A percentile compares a stretch with the other conserved stretches of the same genome.
Conservation (phyloP, 1,284 basidiomycete genomes). For the Coniophora puteana region DNA sequence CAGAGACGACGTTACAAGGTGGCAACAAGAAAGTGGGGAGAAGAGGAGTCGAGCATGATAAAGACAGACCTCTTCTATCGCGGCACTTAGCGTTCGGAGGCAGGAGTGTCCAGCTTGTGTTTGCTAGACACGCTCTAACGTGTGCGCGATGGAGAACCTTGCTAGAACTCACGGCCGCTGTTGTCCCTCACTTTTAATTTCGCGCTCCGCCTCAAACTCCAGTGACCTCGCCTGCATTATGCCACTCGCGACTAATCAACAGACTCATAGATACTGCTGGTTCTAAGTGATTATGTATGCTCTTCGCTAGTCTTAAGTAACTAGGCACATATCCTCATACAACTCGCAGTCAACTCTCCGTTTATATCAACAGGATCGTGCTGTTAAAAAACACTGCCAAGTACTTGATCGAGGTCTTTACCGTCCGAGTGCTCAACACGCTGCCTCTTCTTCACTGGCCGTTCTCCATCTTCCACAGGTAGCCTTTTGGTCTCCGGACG, state of each 20-base stretch:
- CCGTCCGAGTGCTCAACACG: conserved; percentile 16
- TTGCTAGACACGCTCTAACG: conserved; percentile 51
- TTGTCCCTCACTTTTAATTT: conserved; percentile 32
- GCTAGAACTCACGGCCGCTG: conserved; percentile 14
- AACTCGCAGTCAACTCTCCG: not conserved
- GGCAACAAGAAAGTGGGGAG: conserved; percentile 49
- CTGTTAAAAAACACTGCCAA: conserved; percentile 52
- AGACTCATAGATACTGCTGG: too few relatives aligned
- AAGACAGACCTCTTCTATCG: conserved; percentile 84
- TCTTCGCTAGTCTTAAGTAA: too few relatives aligned
- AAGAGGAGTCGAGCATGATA: conserved; percentile 77
- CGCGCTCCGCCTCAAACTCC: conserved; percentile 42
- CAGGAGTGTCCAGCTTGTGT: conserved; percentile 48
- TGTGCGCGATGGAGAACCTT: conserved; percentile 63
- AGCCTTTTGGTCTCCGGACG: conserved; percentile 11
- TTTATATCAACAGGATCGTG: not conserved
- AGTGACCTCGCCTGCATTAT: conserved; percentile 9
- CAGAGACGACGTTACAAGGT: conserved; percentile 61
- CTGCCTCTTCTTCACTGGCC: conserved; percentile 13
- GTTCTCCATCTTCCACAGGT: conserved; percentile 25
- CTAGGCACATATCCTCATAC: too few relatives aligned
- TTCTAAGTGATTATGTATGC: too few relatives aligned
- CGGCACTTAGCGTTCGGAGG: conserved; percentile 54
- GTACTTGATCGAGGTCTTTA: conserved; percentile 41
- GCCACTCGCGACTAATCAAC: too few relatives aligned